Evolutionary conservation across 116 monocot genomes (phyloP).

Genomic region (Zostera marina): DNA sequence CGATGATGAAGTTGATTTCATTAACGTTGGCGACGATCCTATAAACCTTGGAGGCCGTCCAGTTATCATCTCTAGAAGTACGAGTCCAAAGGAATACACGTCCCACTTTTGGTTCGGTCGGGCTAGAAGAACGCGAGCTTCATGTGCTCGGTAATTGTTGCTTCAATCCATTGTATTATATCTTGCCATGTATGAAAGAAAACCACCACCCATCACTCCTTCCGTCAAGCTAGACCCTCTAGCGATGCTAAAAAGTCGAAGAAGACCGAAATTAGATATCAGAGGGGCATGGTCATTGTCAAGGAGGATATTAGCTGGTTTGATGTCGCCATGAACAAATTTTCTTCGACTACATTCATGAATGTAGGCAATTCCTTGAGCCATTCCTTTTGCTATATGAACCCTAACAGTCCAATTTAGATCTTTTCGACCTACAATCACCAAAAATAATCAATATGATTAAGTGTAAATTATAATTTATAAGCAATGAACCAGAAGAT

Average conservation of each 20-base stretch:
- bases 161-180: too few relatives aligned
- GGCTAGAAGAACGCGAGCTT: conserved; percentile 18
- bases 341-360: conserved; percentile 72
- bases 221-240: conserved; percentile 9
- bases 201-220: conserved; percentile 11
- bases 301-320: conserved; percentile 88
- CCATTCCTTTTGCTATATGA: conserved; percentile 53
- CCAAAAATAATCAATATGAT: conserved; percentile 39
- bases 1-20: conserved; percentile 5
- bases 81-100: conserved; percentile 72
- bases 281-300: conserved; percentile 55
- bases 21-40: neutral
- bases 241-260: conserved; percentile 39
- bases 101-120: conserved; percentile 67
- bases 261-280: conserved; percentile 78
- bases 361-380: conserved; percentile 60
- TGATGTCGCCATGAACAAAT: conserved; percentile 64
- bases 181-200: too few relatives aligned
- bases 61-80: conserved; percentile 67
- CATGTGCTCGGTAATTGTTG: conserved; percentile 52
- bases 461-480: too few relatives aligned
- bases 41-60: conserved; percentile 24
- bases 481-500: too few relatives aligned
- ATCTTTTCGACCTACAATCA: conserved; percentile 20
- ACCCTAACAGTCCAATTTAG: conserved; percentile 50